Conservation (phyloP, 1,284 basidiomycete species). For the Microbotryomycetes sp. region DNA sequence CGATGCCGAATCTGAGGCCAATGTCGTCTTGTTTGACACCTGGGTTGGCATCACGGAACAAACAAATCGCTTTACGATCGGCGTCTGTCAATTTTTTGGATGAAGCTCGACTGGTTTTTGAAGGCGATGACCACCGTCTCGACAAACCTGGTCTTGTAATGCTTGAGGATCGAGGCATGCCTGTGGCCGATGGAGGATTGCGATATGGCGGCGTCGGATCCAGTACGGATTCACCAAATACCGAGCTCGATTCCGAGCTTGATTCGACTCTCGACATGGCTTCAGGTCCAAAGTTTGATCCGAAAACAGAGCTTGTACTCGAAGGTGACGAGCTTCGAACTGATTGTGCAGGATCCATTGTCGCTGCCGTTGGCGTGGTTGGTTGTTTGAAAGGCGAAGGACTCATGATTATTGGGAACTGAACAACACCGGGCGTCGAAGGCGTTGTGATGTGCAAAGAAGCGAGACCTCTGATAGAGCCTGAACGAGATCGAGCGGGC, state of each 20-base stretch:
- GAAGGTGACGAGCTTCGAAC: conserved; percentile 24
- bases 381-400: conserved; percentile 28
- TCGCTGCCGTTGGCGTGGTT: conserved; percentile 8
- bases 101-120: conserved; percentile 11
- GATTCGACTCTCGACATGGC: conserved; percentile 19
- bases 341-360: conserved; percentile 26
- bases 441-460: neutral
- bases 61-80: conserved; percentile 70
- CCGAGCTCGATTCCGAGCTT: conserved; percentile 15
- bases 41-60: conserved; percentile 52
- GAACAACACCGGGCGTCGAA: neutral
- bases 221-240: conserved; percentile 14
- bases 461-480: neutral
- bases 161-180: neutral
- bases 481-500: neutral
- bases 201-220: conserved; percentile 10
- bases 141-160: neutral
- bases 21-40: conserved; percentile 63
- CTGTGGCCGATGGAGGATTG: conserved; percentile 11
- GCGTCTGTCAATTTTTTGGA: conserved; percentile 56
- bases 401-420: neutral
- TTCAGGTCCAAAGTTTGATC: conserved; percentile 1
- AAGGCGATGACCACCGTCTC: conserved; percentile 18
- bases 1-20: conserved; percentile 65
- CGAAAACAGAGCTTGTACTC: conserved; percentile 16